phyloP scores from a whole-genome alignment of 192 early-diverging fungal species.

The Linnemannia elongata region DNA sequence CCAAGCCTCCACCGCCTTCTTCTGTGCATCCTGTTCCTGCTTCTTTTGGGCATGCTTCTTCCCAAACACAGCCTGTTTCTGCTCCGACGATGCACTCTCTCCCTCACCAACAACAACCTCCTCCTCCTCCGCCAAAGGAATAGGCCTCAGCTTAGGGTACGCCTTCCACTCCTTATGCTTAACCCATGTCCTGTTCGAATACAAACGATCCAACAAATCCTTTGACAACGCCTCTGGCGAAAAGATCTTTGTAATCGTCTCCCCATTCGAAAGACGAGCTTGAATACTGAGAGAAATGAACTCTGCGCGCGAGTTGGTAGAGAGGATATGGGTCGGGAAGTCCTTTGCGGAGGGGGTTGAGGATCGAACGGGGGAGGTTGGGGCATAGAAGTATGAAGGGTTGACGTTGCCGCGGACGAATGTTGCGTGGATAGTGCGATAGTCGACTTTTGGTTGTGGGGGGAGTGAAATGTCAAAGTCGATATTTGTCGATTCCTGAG shows the following conservation, averaged over 20 bases:
- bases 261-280: conserved; percentile 48
- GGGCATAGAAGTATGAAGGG: conserved; percentile 62
- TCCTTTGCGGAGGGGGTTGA: not conserved
- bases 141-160: conserved; percentile 66
- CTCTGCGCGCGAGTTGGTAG: conserved; percentile 59
- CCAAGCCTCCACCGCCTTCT: conserved; percentile 3
- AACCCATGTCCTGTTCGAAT: conserved; percentile 60
- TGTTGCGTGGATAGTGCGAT: conserved; percentile 70
- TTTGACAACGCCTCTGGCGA: conserved; percentile 57
- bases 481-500: conserved; percentile 51
- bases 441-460: conserved; percentile 52
- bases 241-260: conserved; percentile 73
- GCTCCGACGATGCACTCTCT: not conserved
- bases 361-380: not conserved
- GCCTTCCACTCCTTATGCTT: conserved; percentile 70
- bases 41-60: not conserved
- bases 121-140: not conserved
- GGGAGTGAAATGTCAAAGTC: conserved; percentile 56
- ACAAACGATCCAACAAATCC: conserved; percentile 62
- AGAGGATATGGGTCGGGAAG: conserved; percentile 64
- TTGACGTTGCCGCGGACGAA: conserved; percentile 68
- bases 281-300: conserved; percentile 64
- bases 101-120: not conserved
- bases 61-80: conserved; percentile 2
- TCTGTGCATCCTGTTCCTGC: conserved; percentile 6